A percentile compares a stretch with the other conserved stretches of the same genome.
Conservation (phyloP, 345 rosid species). For the Eucalyptus fibrosa region DNA sequence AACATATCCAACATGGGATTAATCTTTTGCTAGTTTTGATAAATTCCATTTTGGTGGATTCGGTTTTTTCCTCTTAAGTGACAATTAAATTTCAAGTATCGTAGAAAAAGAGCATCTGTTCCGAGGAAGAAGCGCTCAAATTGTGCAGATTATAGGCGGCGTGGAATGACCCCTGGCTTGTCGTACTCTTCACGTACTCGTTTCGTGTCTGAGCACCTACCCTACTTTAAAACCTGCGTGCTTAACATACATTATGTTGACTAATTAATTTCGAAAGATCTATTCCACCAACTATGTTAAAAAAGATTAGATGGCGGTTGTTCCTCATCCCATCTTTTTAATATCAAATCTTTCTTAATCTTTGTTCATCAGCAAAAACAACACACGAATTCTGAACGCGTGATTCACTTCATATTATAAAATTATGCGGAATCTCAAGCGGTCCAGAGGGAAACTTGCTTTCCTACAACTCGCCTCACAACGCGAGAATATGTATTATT, state of each 20-base stretch:
- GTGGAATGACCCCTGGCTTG: neutral
- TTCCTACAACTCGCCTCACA: neutral
- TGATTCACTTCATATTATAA: neutral
- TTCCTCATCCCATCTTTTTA: neutral
- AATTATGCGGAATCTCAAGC: neutral
- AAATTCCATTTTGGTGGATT: neutral
- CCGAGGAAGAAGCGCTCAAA: neutral
- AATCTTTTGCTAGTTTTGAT: neutral
- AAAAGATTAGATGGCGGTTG: neutral
- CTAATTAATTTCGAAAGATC: neutral
- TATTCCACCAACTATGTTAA: neutral
- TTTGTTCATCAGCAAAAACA: neutral
- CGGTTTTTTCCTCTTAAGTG: neutral
- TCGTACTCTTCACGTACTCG: neutral
- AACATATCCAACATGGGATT: neutral
- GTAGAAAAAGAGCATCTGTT: neutral
- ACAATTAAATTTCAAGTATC: neutral
- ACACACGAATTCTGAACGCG: neutral
- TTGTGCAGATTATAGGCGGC: neutral
- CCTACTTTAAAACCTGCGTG: neutral
- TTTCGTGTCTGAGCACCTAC: neutral
- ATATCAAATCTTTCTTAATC: neutral
- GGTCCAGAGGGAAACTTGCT: neutral
- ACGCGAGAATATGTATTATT: neutral
- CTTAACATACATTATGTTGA: neutral